Evolutionary conservation across 148 eudicot species (phyloP), one percentile per base, ranked within the genome.

Genomic region (Fagopyrum homotropicum): DNA sequence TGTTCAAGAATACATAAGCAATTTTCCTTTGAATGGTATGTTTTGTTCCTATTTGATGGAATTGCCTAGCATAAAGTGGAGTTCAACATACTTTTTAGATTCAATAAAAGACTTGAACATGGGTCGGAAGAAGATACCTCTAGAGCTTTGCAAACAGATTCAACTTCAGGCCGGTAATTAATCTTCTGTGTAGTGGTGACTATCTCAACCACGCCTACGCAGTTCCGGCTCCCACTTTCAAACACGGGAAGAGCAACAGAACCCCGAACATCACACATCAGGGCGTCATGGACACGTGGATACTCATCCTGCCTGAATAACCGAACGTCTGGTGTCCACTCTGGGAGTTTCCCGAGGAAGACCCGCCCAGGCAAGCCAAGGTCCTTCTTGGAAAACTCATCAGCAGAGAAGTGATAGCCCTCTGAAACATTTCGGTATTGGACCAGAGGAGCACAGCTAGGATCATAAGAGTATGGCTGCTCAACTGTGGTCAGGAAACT

Each of bases 301-400:
- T 64, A 64, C 70, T 64, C 70, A 29, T 64, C 70, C 26, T 11
- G 44, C 45, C 70, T 64, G 70, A 64, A 64, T 9, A 64, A 64
- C 10, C 70, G 40, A 64, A 64, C 70, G 29, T 64, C 70, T 64
- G 70, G 70, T 43, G 70, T 64, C 70, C 70, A 64, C 70, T 64
- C 70, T 29, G 70, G 70, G 45, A 64, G 4, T 64, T 64, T 64
- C 40, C 44, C 70, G 14, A 64, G 10, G n/a, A 26, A 64, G 45
- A 64, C 70, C 15, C 70, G 70, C 16, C 70, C 70, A 64, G 45
- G 70, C 70, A 64, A 64, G 40, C 70, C 70, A 26, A 64, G 45
- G 70, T 43, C 45, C 19, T 35, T 22, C 45, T 68, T 44, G n/a
- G 72, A 68, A 30, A 26, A 16, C 17, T 68, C 72, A 10, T 68